Evolutionary conservation across 192 early-diverging fungal genomes (phyloP).

Genomic region (Thamnidium elegans): DNA sequence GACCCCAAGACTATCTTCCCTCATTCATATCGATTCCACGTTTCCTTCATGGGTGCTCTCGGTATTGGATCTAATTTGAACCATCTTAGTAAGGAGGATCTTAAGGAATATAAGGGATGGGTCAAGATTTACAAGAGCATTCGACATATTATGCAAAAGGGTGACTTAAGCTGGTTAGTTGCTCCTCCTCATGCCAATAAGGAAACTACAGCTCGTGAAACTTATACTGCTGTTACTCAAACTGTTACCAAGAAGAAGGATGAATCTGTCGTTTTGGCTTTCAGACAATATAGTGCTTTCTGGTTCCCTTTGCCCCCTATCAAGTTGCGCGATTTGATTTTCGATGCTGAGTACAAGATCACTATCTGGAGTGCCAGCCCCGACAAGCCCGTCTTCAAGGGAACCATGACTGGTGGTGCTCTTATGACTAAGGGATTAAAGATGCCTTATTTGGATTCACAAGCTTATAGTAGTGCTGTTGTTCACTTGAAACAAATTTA

Average conservation of each 20-base stretch:
- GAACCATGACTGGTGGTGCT: background rate
- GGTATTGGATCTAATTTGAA: conserved; percentile 19
- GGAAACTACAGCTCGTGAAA: too few relatives aligned
- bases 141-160: conserved; percentile 15
- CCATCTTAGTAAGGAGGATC: background rate
- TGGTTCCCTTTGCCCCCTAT: background rate
- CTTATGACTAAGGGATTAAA: conserved; percentile 12
- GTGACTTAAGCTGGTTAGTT: conserved; percentile 20
- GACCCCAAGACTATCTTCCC: conserved; percentile 1
- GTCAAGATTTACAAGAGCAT: conserved; percentile 18
- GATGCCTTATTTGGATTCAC: conserved; percentile 2
- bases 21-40: conserved; percentile 22
- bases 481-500: conserved; percentile 17
- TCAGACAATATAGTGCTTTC: conserved; percentile 8
- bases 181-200: background rate
- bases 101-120: conserved; percentile 1
- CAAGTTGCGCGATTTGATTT: background rate
- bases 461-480: conserved; percentile 14
- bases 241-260: background rate
- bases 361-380: background rate
- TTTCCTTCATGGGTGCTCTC: conserved; percentile 25
- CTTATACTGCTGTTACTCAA: conserved; percentile 5
- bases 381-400: background rate
- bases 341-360: background rate
- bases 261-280: conserved; percentile 6